Evolutionary conservation across 345 rosid genomes (phyloP).

Genomic region (Mallotus nudiflorus): DNA sequence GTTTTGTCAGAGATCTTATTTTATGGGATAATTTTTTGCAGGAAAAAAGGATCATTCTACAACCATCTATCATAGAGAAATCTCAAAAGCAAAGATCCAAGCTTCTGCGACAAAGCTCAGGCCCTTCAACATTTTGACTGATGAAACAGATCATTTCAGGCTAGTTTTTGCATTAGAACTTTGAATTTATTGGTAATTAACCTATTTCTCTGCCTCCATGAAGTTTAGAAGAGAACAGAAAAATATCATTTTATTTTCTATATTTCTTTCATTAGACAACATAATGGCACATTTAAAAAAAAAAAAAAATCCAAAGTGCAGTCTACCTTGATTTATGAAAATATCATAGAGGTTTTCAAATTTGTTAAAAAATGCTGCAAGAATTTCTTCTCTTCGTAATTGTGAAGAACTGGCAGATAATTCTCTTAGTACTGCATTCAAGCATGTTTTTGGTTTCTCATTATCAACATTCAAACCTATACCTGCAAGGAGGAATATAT

Average conservation of each 20-base stretch:
- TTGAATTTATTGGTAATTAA: not conserved
- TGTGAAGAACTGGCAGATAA: conserved; percentile 36
- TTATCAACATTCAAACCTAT: conserved; percentile 87
- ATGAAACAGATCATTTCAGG: not conserved
- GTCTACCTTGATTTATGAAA: conserved; percentile 62
- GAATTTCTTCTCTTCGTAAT: conserved; percentile 65
- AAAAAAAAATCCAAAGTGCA: too few relatives aligned
- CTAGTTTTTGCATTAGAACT: not conserved
- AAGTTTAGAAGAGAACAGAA: too few relatives aligned
- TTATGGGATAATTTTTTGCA: too few relatives aligned
- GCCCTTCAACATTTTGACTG: not conserved
- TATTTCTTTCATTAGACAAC: too few relatives aligned
- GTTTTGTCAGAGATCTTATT: not conserved
- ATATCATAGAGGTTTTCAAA: conserved; percentile 66
- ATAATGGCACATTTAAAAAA: too few relatives aligned
- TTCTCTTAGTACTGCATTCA: conserved; percentile 60
- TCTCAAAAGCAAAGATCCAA: not conserved
- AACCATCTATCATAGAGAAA: not conserved
- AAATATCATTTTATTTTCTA: too few relatives aligned
- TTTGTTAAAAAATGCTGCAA: conserved; percentile 70
- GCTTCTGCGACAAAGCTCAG: not conserved
- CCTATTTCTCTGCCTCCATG: too few relatives aligned
- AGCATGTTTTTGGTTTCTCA: conserved; percentile 76
- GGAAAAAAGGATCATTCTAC: not conserved
- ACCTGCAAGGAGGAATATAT: conserved; percentile 53